Conservation (phyloP, 495 filamentous ascomycete species). For the Penicillium arizonense region DNA sequence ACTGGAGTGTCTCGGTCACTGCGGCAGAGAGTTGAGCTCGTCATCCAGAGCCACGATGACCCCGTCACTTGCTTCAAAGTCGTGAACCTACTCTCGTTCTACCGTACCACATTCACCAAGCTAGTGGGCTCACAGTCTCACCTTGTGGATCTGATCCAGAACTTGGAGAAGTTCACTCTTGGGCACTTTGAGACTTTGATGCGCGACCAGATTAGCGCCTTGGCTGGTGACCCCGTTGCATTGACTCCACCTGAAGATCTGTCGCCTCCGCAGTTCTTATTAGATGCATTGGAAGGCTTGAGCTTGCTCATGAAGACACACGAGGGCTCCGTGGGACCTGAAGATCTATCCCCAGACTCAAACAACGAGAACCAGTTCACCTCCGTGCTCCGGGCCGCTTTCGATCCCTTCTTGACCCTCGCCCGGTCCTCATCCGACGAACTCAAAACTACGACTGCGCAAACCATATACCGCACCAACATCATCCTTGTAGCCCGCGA, state of each 20-base stretch:
- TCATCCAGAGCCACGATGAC: slow-evolving; percentile 90
- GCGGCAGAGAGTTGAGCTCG: slow-evolving; percentile 82
- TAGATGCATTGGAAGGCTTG: slow-evolving; percentile 75
- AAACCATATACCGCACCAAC: slow-evolving; percentile 80
- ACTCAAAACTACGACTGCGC: slow-evolving; percentile 51
- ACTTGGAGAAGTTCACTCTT: slow-evolving; percentile 73
- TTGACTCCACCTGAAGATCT: slow-evolving; percentile 54
- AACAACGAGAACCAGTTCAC: slow-evolving; percentile 53
- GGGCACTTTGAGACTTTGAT: slow-evolving; percentile 78
- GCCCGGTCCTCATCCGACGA: slow-evolving; percentile 67
- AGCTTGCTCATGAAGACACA: slow-evolving; percentile 75
- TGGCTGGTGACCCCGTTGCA: slow-evolving; percentile 69
- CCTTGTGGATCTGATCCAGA: slow-evolving; percentile 65
- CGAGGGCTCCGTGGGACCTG: slow-evolving; percentile 70
- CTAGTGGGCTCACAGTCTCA: slow-evolving; percentile 69
- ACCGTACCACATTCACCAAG: slow-evolving; percentile 77
- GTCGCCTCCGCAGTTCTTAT: slow-evolving; percentile 77
- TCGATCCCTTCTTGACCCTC: slow-evolving; percentile 80
- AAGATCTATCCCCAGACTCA: slow-evolving; percentile 45
- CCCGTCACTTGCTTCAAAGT: slow-evolving; percentile 85
- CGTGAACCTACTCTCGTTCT: slow-evolving; percentile 85
- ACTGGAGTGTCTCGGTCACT: slow-evolving; percentile 73
- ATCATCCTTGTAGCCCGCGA: slow-evolving; percentile 60
- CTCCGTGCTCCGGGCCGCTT: slow-evolving; percentile 73
- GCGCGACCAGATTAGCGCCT: slow-evolving; percentile 69